Conservation (phyloP, 2,329 filamentous ascomycete genomes). For the Fusarium ramigenum region DNA sequence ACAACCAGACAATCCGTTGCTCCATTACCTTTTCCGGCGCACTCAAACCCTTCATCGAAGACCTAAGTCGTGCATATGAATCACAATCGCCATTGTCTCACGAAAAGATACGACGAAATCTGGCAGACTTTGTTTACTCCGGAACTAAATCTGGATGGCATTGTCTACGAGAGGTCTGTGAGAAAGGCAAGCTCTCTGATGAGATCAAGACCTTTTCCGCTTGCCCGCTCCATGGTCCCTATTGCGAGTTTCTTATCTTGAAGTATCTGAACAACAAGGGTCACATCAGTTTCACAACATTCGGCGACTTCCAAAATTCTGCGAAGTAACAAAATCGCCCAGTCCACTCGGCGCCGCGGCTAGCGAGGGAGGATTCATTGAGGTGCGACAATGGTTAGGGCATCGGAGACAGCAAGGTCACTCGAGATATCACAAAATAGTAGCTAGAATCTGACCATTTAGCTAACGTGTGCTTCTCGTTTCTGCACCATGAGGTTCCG, state of each 20-base stretch:
- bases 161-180: not conserved
- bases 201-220: fast-evolving
- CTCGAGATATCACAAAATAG: not conserved
- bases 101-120: not conserved
- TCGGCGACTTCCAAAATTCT: fast-evolving
- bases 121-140: not conserved
- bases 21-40: not conserved
- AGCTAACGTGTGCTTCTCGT: not conserved
- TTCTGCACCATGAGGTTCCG: fast-evolving
- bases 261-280: fast-evolving
- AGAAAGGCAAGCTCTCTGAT: not conserved
- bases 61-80: fast-evolving
- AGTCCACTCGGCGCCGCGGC: not conserved
- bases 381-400: not conserved
- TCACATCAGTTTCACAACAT: not conserved
- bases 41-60: not conserved
- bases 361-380: not conserved
- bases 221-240: not conserved
- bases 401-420: not conserved
- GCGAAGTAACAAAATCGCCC: not conserved
- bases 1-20: not conserved
- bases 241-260: not conserved
- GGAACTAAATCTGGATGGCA: not conserved
- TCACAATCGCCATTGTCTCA: fast-evolving
- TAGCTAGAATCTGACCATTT: fast-evolving